Base-by-base conservation (phyloP, 768 basidiomycete species). In the Cyclocybe cylindracea region DNA sequence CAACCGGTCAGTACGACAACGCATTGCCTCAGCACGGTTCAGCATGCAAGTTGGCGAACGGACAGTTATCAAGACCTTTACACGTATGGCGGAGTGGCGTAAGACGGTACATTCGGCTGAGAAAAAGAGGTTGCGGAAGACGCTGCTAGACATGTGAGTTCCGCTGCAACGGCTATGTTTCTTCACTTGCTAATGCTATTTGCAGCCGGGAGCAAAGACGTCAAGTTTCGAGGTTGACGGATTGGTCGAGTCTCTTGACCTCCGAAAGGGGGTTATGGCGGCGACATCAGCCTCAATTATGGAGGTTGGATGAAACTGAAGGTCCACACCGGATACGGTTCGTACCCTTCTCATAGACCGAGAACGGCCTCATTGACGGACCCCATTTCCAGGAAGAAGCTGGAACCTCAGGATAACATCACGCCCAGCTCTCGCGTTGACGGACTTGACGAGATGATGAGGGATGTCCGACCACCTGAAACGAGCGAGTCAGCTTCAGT, bases 271-370 rank as follows among this genome's bases (percentile, higher is more conserved):
- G 93, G 0, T 63, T 96, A 10, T 96, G 94, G 94, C 83, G 86
- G 2, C 77, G 80, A 39, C 66, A 76, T 11, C 74, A 73, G 37
- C 70, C 62, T 2, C 70, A 72, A 18, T 59, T 78, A 9, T 96
- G 94, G 94, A 74, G 86, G 32, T 68, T 96, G 40, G 94, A 96
- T 55, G 94, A 95, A 61, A 94, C 93, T 2, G 94, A 97, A 61
- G 94, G 94, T 1, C 94, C 93, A 1, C 80, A 90, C 59, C 82
- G 94, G 42, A 88, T 91, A 47, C 76, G 94, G 93, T 92, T 60
- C 13, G 59, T 54, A 16, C 35, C 47, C 11, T 46, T 46, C 6
- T 32, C 6, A 6, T n/a, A 18, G 19, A 40, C n/a, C 33, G 10
- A 49, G 5, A 31, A 9, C 7, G n/a, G 4, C 43, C n/a, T 16